Evolutionary conservation across 345 rosid species (phyloP), one percentile per base, ranked within the genome.

Genomic region (Odontarrhena argentea): DNA sequence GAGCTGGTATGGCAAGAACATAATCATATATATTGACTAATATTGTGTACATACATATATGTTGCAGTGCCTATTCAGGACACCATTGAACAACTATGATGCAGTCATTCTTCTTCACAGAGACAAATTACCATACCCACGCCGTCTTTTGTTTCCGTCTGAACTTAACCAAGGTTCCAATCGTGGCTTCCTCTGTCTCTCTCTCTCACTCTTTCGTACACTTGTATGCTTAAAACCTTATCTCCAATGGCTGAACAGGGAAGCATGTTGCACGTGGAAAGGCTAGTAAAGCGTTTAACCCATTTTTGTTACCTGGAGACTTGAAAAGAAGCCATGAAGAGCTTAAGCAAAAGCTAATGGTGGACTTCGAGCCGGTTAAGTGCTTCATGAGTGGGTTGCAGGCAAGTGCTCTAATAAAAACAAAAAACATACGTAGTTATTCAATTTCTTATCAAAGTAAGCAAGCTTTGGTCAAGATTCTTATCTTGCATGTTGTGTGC

Each of bases 61-160:
- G 51, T 55, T 80, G 75, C 85, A 93, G 98, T 84, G 96, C 68
- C 90, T 93, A 62, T 80, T 90, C 80, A 78, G 87, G 64, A 93
- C 98, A 65, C 98, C 97, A 2, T 68, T 90, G 79, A 80, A 75
- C 85, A 91, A 90, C 78, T 90, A 88, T 64, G 90, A 93, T 71
- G 96, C 94, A 13, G 88, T 93, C 58, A 66, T 93, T 67, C 90
- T 90, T 80, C 91, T 93, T 67, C 97, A 93, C 32, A 80, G 85
- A 67, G 86, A 88, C 44, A 84, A 55, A 70, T 76, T 93, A 72
- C 80, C 97, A 60, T 84, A 78, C 60, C 97, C 97, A 12, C 79
- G 63, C 50, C 89, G 80, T 54, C 91, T 87, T 65, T 81, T 93
- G 68, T 93, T 90, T 82, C 87, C 83, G 4, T 88, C 96, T 11